Evolutionary conservation across 495 filamentous ascomycete species (phyloP).

Genomic region (Aspergillus baeticus): DNA sequence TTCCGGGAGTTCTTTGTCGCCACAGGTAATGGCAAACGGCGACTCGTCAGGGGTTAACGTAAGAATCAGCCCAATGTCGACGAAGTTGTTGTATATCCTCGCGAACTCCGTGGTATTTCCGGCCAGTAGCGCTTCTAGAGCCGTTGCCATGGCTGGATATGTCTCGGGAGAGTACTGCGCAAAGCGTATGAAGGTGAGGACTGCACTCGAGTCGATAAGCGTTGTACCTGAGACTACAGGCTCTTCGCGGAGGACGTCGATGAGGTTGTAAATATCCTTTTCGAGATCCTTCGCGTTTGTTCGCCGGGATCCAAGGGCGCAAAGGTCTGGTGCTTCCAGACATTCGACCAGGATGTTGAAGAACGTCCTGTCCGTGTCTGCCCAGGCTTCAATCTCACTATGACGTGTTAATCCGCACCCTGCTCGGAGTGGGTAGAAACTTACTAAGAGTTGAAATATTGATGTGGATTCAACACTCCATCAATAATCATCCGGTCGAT

Average conservation of each 20-base stretch:
- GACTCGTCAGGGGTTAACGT: not conserved
- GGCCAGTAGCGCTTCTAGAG: conserved; percentile 23
- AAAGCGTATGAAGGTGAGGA: conserved; percentile 22
- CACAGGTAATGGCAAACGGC: conserved; percentile 1
- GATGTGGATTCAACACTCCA: conserved; percentile 36
- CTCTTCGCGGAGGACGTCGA: conserved; percentile 26
- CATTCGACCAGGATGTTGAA: conserved; percentile 30
- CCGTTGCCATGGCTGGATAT: conserved; percentile 23
- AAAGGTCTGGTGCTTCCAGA: conserved; percentile 24
- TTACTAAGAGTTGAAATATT: conserved; percentile 27
- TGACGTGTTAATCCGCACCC: too few species aligned
- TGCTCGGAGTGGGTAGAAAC: too few species aligned
- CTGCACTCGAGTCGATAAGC: conserved; percentile 24
- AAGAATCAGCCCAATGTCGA: not conserved
- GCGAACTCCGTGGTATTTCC: conserved; percentile 13
- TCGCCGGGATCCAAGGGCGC: conserved; percentile 27
- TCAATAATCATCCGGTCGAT: conserved; percentile 39
- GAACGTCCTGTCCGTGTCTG: conserved; percentile 32
- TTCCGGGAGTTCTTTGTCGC: conserved; percentile 3
- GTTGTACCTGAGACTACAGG: conserved; percentile 20
- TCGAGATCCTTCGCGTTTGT: conserved; percentile 34
- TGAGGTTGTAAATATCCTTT: conserved; percentile 24
- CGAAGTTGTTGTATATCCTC: not conserved
- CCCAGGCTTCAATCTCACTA: conserved; percentile 18
- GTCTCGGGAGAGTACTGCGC: conserved; percentile 21